Evolutionary conservation across 345 rosid genomes (phyloP).

Genomic region (Citrus unshiu): DNA sequence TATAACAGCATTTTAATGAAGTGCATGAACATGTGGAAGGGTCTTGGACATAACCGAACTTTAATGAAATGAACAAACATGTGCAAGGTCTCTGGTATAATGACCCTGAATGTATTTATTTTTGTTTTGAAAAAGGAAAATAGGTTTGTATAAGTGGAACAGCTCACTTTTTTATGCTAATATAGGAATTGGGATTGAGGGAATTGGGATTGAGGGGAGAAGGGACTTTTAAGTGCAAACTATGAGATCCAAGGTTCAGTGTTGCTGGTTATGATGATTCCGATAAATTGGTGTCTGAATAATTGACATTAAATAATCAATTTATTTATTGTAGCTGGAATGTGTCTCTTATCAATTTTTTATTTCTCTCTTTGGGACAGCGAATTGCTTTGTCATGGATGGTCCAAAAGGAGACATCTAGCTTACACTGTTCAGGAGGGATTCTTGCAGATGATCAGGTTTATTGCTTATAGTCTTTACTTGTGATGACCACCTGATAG

Average conservation of each 20-base stretch:
- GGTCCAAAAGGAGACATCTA: slow-evolving; percentile 75
- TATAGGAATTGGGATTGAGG: background rate
- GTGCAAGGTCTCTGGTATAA: too few species aligned
- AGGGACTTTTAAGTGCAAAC: background rate
- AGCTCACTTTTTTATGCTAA: background rate
- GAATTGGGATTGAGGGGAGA: background rate
- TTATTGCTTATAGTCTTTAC: background rate
- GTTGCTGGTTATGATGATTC: background rate
- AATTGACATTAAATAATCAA: background rate
- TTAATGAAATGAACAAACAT: background rate
- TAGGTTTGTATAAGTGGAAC: background rate
- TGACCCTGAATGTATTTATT: background rate
- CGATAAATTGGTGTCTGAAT: background rate
- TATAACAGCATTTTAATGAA: background rate
- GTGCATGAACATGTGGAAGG: background rate
- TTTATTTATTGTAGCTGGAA: background rate
- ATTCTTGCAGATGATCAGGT: slow-evolving; percentile 99
- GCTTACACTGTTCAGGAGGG: slow-evolving; percentile 78
- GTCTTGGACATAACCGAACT: background rate
- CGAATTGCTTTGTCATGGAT: slow-evolving; percentile 98
- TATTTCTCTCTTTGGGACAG: slow-evolving; percentile 35
- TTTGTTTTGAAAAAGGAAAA: background rate
- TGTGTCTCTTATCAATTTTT: background rate
- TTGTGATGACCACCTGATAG: slow-evolving; percentile 9
- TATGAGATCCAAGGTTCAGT: background rate